Percentiles rank a stretch among this genome's conserved stretches.
phyloP scores from a whole-genome alignment of 106 monocot species.

The Vanilla planifolia region DNA sequence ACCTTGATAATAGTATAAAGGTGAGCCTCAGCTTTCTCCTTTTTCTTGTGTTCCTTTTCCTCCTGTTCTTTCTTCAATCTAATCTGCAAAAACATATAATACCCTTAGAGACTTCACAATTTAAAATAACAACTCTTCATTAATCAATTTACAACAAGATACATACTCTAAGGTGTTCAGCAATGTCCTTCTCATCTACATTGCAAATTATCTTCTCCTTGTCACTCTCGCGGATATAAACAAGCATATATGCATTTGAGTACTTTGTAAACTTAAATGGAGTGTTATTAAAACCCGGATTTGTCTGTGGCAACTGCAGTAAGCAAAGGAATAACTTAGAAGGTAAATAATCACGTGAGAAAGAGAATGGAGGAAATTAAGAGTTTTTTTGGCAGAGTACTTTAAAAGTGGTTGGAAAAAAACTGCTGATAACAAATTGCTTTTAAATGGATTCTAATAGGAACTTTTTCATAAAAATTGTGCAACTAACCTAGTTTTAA shows the following conservation, averaged over 20 bases:
- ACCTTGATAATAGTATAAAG: conserved; percentile 86
- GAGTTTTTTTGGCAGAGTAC: too few species aligned
- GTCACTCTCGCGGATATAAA: conserved; percentile 79
- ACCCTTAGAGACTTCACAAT: too few species aligned
- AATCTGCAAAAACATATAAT: conserved; percentile 33
- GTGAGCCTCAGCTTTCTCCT: conserved; percentile 85
- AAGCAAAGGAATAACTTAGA: conserved; percentile 8
- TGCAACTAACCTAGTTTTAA: too few species aligned
- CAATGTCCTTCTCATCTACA: conserved; percentile 85
- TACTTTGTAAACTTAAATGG: conserved; percentile 84
- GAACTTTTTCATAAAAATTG: too few species aligned
- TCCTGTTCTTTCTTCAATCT: conserved; percentile 87
- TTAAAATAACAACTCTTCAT: too few species aligned
- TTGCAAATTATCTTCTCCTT: conserved; percentile 79
- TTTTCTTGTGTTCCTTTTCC: conserved; percentile 86
- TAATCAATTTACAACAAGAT: not conserved
- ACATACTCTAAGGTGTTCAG: conserved; percentile 71
- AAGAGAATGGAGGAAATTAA: not conserved
- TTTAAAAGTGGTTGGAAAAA: too few species aligned
- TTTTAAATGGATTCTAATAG: too few species aligned
- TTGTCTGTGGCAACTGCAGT: conserved; percentile 54
- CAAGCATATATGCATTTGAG: conserved; percentile 89
- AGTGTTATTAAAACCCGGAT: conserved; percentile 72
- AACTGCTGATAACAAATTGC: too few species aligned
- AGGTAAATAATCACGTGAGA: not conserved